Evolutionary conservation across 108 stramenopile genomes (phyloP).

Genomic region (Mediolabrus comicus): DNA sequence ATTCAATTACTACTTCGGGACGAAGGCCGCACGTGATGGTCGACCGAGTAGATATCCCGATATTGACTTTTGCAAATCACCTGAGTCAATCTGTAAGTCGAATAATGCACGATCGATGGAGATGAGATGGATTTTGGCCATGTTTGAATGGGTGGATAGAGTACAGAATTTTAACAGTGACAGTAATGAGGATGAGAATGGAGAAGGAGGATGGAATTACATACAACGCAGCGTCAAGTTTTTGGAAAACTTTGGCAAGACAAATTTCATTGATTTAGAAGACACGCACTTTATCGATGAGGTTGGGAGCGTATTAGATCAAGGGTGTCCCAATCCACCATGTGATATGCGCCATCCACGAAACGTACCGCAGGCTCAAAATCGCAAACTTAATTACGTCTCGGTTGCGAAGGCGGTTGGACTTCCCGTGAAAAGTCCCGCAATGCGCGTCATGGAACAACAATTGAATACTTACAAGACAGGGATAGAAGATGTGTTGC

Average conservation of each 20-base stretch:
- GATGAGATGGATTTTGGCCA: conserved; percentile 26
- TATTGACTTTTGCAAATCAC: conserved; percentile 34
- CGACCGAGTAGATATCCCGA: conserved; percentile 33
- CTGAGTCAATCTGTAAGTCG: conserved; percentile 14
- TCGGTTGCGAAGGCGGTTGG: background rate
- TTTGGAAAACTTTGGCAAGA: background rate
- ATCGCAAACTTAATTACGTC: background rate
- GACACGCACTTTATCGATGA: background rate
- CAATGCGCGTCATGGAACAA: background rate
- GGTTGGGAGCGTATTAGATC: background rate
- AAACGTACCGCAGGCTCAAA: background rate
- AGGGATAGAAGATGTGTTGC: background rate
- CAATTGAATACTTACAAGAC: background rate
- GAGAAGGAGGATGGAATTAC: conserved; percentile 8
- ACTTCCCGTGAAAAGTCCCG: background rate
- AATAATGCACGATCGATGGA: background rate
- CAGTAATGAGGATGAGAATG: background rate
- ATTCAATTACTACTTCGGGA: conserved; percentile 32
- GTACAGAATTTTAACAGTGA: conserved; percentile 12
- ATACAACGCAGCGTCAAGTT: background rate
- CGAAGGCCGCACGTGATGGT: conserved; percentile 24
- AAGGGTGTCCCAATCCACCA: background rate
- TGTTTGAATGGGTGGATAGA: conserved; percentile 20
- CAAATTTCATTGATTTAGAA: background rate
- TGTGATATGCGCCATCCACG: background rate